These are phyloP conservation scores for Gossypioides kirkii DNA, from an alignment of 345 rosid species.

Conservation along the genomic window DNA sequence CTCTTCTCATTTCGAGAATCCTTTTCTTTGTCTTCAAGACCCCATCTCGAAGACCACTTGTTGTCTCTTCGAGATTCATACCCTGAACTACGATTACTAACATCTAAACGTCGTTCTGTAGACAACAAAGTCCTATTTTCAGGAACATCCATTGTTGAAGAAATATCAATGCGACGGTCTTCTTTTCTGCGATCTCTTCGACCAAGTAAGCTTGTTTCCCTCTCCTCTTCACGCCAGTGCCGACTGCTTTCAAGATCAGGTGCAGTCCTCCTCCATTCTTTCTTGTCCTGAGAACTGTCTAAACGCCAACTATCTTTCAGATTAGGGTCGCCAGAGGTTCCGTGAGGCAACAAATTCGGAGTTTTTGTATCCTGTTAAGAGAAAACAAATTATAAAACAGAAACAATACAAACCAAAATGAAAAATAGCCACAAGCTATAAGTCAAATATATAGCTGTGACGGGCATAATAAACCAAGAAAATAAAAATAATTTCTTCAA, in stretches of 20 bases:
- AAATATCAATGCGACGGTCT: conserved; percentile 44
- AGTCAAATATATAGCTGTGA: not conserved
- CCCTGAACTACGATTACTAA: conserved; percentile 50
- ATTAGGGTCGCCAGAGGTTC: conserved; percentile 38
- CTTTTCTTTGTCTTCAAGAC: conserved; percentile 89
- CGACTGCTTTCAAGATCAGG: conserved; percentile 45
- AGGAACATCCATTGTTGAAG: conserved; percentile 27
- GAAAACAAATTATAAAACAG: not conserved
- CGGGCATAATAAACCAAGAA: not conserved
- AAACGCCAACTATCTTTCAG: conserved; percentile 63
- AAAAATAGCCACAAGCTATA: not conserved
- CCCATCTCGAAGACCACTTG: conserved; percentile 98
- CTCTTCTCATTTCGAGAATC: conserved; percentile 65
- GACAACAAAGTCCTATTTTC: conserved; percentile 50
- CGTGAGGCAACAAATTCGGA: conserved; percentile 38
- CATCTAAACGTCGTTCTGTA: conserved; percentile 70
- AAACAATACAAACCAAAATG: not conserved
- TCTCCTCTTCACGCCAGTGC: conserved; percentile 85
- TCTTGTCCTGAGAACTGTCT: conserved; percentile 64
- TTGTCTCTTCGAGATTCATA: conserved; percentile 75
- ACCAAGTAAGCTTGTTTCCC: conserved; percentile 66
- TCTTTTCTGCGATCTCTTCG: conserved; percentile 61
- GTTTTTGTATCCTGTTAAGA: conserved; percentile 43
- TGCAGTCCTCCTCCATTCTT: conserved; percentile 54
- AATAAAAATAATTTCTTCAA: not conserved